phyloP scores from a whole-genome alignment of 352 stramenopile species.

The Phytophthora agathidicida region DNA sequence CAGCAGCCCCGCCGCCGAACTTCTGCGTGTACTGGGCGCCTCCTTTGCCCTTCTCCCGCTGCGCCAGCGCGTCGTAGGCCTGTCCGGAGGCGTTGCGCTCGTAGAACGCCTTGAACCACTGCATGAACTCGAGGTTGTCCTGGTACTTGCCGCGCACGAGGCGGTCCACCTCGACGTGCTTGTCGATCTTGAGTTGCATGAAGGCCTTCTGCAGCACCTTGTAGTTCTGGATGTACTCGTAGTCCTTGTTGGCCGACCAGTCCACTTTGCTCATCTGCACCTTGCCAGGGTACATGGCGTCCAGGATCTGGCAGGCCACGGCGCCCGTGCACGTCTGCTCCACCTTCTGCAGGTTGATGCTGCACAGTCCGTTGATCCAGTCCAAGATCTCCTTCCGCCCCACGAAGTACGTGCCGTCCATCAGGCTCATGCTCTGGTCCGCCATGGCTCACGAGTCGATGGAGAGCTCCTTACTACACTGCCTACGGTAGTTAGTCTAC shows the following conservation, averaged over 20 bases:
- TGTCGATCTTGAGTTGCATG: conserved; percentile 95
- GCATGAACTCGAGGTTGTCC: conserved; percentile 99
- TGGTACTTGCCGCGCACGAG: conserved; percentile 99
- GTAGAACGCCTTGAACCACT: conserved; percentile 97
- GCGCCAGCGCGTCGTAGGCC: conserved; percentile 94
- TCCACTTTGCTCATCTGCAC: conserved; percentile 98
- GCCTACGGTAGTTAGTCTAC: too few relatives aligned
- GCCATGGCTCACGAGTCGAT: conserved; percentile 48
- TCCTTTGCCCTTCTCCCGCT: conserved; percentile 95
- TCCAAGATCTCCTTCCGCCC: conserved; percentile 97
- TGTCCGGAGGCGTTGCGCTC: conserved; percentile 82
- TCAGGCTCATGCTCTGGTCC: conserved; percentile 94
- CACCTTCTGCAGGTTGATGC: conserved; percentile 96
- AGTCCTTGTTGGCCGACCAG: conserved; percentile 97
- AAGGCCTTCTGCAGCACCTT: conserved; percentile 99
- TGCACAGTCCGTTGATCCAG: conserved; percentile 98
- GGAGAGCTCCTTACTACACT: too few relatives aligned
- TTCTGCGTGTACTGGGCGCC: conserved; percentile 82
- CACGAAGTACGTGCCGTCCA: conserved; percentile 98
- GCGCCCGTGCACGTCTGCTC: conserved; percentile 97
- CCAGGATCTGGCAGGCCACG: conserved; percentile 97
- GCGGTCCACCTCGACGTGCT: conserved; percentile 97
- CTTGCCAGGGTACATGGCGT: conserved; percentile 94
- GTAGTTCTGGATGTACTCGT: conserved; percentile 99
- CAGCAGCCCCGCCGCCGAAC: conserved; percentile 42